Conservation (phyloP, 2,329 filamentous ascomycete genomes). For the Xylaria sp. region DNA sequence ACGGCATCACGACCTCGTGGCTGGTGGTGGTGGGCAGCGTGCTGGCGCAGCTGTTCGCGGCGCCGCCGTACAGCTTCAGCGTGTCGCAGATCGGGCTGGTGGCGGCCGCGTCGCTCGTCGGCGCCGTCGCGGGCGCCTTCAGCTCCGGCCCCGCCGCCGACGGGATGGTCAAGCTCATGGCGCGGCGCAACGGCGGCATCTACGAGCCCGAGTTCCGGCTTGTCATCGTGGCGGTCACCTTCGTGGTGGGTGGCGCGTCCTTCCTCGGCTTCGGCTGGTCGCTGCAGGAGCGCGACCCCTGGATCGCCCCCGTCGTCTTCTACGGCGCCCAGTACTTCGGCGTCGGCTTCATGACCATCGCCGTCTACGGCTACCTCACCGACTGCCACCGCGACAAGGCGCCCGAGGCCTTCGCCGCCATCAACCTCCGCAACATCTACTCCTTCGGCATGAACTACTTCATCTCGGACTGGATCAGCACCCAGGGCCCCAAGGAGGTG, state of each 20-base stretch:
- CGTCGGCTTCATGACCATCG: conserved; percentile 33
- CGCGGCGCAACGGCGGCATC: conserved; percentile 54
- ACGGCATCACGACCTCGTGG: conserved; percentile 43
- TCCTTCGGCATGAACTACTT: conserved; percentile 41
- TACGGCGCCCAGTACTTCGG: conserved; percentile 32
- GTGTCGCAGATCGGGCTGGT: conserved; percentile 58
- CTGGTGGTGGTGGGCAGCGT: conserved; percentile 46
- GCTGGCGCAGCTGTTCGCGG: conserved; percentile 46
- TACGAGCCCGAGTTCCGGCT: conserved; percentile 53
- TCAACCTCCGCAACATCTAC: conserved; percentile 36
- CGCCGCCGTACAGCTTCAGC: conserved; percentile 56
- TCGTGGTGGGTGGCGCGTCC: conserved; percentile 38
- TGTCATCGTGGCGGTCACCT: conserved; percentile 39
- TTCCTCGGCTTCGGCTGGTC: conserved; percentile 43
- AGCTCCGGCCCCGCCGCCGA: conserved; percentile 62
- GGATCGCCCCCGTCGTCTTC: conserved; percentile 32
- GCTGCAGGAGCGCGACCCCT: conserved; percentile 24
- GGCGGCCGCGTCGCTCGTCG: conserved; percentile 59
- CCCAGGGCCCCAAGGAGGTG: conserved; percentile 37
- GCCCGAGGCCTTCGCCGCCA: conserved; percentile 35
- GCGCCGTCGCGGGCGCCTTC: conserved; percentile 57
- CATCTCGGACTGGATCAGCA: conserved; percentile 38
- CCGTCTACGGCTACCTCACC: conserved; percentile 41
- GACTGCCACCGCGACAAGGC: conserved; percentile 39
- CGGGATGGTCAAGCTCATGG: conserved; percentile 58